phyloP scores from a whole-genome alignment of 1,139 yeast species.

The Hemisphaericaspora xylofermentans region DNA sequence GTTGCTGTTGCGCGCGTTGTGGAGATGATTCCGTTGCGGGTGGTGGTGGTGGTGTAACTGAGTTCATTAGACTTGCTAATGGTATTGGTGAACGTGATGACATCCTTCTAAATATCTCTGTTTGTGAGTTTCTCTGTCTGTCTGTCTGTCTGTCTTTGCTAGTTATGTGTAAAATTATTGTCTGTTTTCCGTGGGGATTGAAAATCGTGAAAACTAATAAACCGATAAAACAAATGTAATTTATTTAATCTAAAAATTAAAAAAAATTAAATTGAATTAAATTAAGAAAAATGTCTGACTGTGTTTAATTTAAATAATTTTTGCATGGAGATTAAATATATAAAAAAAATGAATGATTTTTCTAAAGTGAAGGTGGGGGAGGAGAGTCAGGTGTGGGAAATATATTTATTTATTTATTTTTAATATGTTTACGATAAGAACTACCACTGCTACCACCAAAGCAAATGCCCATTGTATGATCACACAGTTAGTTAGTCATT shows the following conservation, averaged over 20 bases:
- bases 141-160: conserved; percentile 1
- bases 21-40: neutral
- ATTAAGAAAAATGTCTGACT: neutral
- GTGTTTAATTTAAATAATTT: neutral
- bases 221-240: neutral
- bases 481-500: too few species aligned
- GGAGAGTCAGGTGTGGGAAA: neutral
- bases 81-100: conserved; percentile 4
- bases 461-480: too few species aligned
- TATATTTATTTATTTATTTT: too few species aligned
- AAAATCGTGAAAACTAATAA: conserved; percentile 4
- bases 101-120: neutral
- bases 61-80: conserved; percentile 5
- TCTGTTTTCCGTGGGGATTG: neutral
- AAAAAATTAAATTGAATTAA: too few species aligned
- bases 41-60: conserved; percentile 1
- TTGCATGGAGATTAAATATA: neutral
- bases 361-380: neutral
- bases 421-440: too few species aligned
- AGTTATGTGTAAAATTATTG: neutral
- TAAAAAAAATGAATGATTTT: conserved; percentile 2
- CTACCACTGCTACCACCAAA: too few species aligned
- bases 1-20: neutral
- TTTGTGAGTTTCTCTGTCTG: neutral
- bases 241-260: neutral